Conservation (phyloP, 495 filamentous ascomycete genomes). For the Penicillium manginii region DNA sequence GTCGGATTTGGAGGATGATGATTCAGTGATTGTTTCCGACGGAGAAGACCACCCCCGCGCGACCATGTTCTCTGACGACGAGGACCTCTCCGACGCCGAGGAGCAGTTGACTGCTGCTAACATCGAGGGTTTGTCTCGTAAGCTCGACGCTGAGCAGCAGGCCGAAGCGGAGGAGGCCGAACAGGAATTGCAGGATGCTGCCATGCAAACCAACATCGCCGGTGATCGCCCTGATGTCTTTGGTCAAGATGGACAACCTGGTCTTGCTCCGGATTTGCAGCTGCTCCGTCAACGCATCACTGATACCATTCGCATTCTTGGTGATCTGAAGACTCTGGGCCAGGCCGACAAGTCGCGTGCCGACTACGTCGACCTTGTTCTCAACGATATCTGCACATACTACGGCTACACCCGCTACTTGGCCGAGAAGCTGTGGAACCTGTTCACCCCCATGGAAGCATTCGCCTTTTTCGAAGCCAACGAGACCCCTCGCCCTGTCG, state of each 20-base stretch:
- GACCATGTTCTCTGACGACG: slow-evolving; percentile 92
- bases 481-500: slow-evolving; percentile 86
- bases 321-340: slow-evolving; percentile 78
- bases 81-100: slow-evolving; percentile 85
- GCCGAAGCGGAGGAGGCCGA: slow-evolving; percentile 71
- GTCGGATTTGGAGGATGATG: slow-evolving; percentile 62
- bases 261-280: slow-evolving; percentile 85
- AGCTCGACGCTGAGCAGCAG: slow-evolving; percentile 71
- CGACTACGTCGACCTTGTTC: slow-evolving; percentile 82
- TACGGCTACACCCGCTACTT: slow-evolving; percentile 87
- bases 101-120: slow-evolving; percentile 94
- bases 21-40: slow-evolving; percentile 77
- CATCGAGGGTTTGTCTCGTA: slow-evolving; percentile 85
- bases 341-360: slow-evolving; percentile 78
- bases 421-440: slow-evolving; percentile 83
- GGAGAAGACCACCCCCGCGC: slow-evolving; percentile 58
- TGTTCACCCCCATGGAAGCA: slow-evolving; percentile 92
- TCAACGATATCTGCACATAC: slow-evolving; percentile 93
- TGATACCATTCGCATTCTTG: slow-evolving; percentile 88
- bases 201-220: slow-evolving; percentile 92
- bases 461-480: slow-evolving; percentile 99
- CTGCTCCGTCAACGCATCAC: slow-evolving; percentile 88
- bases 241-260: slow-evolving; percentile 59
- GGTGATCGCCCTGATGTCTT: slow-evolving; percentile 77
- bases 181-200: slow-evolving; percentile 74